Conservation (phyloP, 176 grass and related monocot genomes). For the Oropetium thomaeum region DNA sequence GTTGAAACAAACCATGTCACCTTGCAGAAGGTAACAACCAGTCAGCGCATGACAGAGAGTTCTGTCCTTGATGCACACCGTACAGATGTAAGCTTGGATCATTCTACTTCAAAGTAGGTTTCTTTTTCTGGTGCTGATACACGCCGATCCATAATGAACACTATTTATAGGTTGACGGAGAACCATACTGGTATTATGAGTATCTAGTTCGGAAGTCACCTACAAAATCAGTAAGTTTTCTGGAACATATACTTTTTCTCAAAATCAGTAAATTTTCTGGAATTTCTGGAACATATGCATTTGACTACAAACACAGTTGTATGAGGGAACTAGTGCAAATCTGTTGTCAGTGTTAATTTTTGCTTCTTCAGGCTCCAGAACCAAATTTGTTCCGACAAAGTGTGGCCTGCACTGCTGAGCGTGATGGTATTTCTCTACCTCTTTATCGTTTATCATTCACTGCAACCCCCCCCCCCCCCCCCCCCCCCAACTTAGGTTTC, state of each 20-base stretch:
- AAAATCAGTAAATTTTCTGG: conserved; percentile 57
- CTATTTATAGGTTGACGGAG: conserved; percentile 62
- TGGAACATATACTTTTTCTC: conserved; percentile 25
- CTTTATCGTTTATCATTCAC: too few relatives aligned
- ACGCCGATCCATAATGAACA: background rate
- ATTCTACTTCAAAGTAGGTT: background rate
- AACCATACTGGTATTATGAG: conserved; percentile 97
- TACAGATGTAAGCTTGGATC: conserved; percentile 46
- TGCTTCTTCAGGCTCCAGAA: conserved; percentile 68
- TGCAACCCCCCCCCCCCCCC: too few relatives aligned
- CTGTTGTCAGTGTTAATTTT: too few relatives aligned
- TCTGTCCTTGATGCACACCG: conserved; percentile 95
- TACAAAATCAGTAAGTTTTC: conserved; percentile 69
- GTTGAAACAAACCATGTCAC: background rate
- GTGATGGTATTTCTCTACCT: too few relatives aligned
- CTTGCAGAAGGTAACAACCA: conserved; percentile 66
- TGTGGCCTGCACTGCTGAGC: conserved; percentile 81
- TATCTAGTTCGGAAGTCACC: conserved; percentile 94
- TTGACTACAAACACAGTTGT: conserved; percentile 6
- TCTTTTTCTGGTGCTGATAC: conserved; percentile 7
- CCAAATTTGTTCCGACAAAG: conserved; percentile 86
- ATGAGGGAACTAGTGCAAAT: background rate
- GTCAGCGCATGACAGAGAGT: conserved; percentile 83
- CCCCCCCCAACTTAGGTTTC: conserved; percentile 19
- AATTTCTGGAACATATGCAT: conserved; percentile 7